Conservation (phyloP, 352 stramenopile genomes). For the Aphanomyces astaci region DNA sequence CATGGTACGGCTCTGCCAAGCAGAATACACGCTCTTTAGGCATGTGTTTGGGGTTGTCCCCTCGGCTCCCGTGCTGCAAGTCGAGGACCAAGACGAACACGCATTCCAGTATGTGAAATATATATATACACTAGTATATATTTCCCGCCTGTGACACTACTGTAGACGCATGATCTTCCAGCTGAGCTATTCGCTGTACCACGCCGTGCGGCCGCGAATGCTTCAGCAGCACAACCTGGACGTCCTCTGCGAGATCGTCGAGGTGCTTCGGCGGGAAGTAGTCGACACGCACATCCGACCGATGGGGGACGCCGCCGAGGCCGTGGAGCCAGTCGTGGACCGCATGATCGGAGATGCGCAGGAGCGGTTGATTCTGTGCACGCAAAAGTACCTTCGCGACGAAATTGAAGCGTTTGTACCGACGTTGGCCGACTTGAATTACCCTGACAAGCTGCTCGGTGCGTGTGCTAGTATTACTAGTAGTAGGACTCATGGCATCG, state of each 20-base stretch:
- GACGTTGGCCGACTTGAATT: slow-evolving; percentile 46
- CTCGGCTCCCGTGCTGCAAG: slow-evolving; percentile 39
- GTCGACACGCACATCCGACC: slow-evolving; percentile 64
- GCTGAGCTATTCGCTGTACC: slow-evolving; percentile 64
- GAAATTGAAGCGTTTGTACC: slow-evolving; percentile 73
- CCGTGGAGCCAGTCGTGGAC: slow-evolving; percentile 65
- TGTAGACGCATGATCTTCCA: slow-evolving; percentile 67
- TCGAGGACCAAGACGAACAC: slow-evolving; percentile 33
- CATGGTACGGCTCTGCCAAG: slow-evolving; percentile 60
- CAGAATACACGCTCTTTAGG: slow-evolving; percentile 61
- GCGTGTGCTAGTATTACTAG: too few species aligned
- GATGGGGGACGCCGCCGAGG: slow-evolving; percentile 39
- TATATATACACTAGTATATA: too few species aligned
- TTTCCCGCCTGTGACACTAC: too few species aligned
- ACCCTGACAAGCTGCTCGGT: slow-evolving; percentile 55
- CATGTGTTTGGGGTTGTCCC: slow-evolving; percentile 60
- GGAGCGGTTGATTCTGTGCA: slow-evolving; percentile 72
- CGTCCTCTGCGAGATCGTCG: slow-evolving; percentile 65
- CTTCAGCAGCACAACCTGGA: slow-evolving; percentile 70
- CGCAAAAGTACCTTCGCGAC: slow-evolving; percentile 78
- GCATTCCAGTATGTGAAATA: slow-evolving; percentile 52
- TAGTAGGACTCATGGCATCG: too few species aligned
- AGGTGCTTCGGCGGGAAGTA: slow-evolving; percentile 67
- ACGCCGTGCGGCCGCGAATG: slow-evolving; percentile 53
- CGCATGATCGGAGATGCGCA: slow-evolving; percentile 80